Base-by-base conservation (phyloP, 2,329 filamentous ascomycete species). In the Fusarium sambucinum region DNA sequence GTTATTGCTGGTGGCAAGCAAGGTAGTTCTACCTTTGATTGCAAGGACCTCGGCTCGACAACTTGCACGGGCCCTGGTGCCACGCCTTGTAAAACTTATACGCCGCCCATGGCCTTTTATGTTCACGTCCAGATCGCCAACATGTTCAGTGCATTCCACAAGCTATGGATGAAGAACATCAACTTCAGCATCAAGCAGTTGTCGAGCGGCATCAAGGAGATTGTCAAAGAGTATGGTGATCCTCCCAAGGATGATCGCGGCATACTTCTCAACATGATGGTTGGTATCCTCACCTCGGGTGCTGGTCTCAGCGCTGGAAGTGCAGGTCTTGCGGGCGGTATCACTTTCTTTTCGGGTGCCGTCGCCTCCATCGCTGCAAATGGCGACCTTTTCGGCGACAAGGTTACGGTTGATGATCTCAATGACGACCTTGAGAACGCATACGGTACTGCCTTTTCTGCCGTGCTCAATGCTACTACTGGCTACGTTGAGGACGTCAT, bases 231-330 rank as follows among this genome's bases (percentile, higher is more conserved):
- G 9, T 66, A 47, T 16, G 63, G 63, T 35, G 37, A 55, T 3
- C 59, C 55, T 3, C 59, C 54, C 5, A 41, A 32, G 13, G 55
- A 63, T 13, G 55, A 63, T 17, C 51, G 56, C 21, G n/a, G 16
- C 5, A 25, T 58, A 25, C 53, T 66, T 5, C 59, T 66, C 25
- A 66, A 66, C 44, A 64, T 66, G 63, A 47, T 66, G 17, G 53
- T 66, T 14, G 59, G 62, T 12, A 38, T 66, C n/a, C 45, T 66
- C 14, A 66, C 59, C n/a, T 59, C 59, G 2, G 41, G 32, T 16
- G 41, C 41, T 10, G 52, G 52, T 5, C 40, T 55, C 9, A 29
- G 29, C 4, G 52, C 32, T 16, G 23, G 17, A 13, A n/a, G 30
- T 30, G n/a, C 52, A 6, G 61, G 51, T 21, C 50, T 62, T 29